Base-by-base conservation (phyloP, 805 yeast genomes). In the Candida xiaguanensis region DNA sequence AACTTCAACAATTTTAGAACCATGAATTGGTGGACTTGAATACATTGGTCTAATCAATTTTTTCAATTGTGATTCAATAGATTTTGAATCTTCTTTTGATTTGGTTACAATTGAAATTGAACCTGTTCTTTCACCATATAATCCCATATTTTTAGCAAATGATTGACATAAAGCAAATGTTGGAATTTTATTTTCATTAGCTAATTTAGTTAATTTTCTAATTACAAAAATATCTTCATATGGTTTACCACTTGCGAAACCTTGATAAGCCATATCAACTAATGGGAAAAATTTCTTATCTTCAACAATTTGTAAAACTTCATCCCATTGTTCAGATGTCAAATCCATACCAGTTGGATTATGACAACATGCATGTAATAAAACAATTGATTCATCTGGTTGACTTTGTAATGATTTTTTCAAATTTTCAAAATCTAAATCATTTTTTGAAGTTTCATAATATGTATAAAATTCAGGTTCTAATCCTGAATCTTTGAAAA, bases 281-380 rank as follows among this genome's bases (percentile, higher is more conserved):
- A 91, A 71, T 29, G 95, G 95, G 61, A 85, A 75, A 53, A 86
- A 75, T 31, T 74, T 66, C 58, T 77, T 76, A 35, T 69, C 59
- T 50, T 75, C 65, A 29, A 85, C 58, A 24, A 82, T 77, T 35
- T 81, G 78, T 52, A 85, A 70, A 28, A 91, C 85, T 59, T 74
- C 64, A 45, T 75, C 71, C 96, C 96, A 89, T 58, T 90, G 87
- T 47, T 78, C 85, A 19, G 66, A 63, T 13, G 87, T 78, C 45
- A 95, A 93, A 59, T 90, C 97, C 60, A 90, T 80, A 48, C 97
- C 98, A 14, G 97, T 91, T 40, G 98, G 98, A 71, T 90, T 91
- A 70, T 90, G 97, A 55, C 96, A 93, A 59, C 96, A 89, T 7
- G 96, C 96, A 63, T 90, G 98, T 44, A 90, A 74, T 41, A 90